Evolutionary conservation across 1,284 basidiomycete genomes (phyloP).

Genomic region (Xanthoconium separans): DNA sequence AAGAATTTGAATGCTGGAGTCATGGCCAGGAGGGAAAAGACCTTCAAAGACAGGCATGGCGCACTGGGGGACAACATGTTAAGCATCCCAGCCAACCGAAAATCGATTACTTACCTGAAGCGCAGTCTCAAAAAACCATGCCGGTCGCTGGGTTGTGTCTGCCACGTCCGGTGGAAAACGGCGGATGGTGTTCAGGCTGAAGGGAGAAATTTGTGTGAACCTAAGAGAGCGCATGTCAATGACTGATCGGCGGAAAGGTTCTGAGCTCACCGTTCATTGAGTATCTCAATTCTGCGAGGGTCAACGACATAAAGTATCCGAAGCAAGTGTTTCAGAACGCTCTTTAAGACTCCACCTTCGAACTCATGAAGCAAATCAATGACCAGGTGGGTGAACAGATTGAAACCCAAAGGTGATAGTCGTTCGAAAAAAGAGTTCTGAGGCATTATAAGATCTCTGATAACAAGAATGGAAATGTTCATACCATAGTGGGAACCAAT

Average conservation of each 20-base stretch:
- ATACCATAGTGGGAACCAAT: background rate
- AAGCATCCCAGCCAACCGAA: too few relatives aligned
- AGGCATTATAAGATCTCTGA: background rate
- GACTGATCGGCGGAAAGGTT: background rate
- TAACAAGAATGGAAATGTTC: background rate
- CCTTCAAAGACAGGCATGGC: constrained; percentile 2
- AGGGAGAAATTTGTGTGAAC: background rate
- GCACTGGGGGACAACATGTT: too few relatives aligned
- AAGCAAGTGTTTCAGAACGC: background rate
- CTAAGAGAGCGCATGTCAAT: background rate
- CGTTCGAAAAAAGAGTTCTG: constrained; percentile 1
- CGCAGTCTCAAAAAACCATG: background rate
- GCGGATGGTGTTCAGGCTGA: background rate
- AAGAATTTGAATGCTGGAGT: background rate
- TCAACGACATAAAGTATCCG: background rate
- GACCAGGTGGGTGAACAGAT: background rate
- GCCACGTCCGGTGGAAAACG: constrained; percentile 1
- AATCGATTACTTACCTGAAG: too few relatives aligned
- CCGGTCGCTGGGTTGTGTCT: background rate
- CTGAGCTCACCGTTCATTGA: constrained; percentile 1
- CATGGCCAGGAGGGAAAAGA: background rate
- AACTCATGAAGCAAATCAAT: constrained; percentile 5
- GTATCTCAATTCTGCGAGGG: background rate
- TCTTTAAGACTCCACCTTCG: background rate
- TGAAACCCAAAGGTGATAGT: background rate